Evolutionary conservation across 2,329 filamentous ascomycete genomes (phyloP).

Genomic region (Colletotrichum kahawae): DNA sequence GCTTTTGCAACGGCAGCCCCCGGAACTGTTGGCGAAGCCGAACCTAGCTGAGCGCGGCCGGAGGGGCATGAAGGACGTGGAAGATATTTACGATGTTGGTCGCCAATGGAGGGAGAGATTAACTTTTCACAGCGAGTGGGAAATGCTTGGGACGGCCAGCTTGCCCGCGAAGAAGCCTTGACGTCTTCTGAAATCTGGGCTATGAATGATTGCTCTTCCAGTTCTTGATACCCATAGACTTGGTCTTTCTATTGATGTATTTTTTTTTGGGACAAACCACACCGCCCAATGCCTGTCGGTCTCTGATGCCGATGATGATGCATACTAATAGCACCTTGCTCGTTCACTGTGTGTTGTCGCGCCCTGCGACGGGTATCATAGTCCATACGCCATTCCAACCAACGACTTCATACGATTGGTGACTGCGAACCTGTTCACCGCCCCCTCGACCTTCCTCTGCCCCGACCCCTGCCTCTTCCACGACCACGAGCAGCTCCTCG

Average conservation of each 20-base stretch:
- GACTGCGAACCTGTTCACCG: not conserved
- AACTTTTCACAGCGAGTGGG: conserved; percentile 48
- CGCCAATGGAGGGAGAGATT: conserved; percentile 44
- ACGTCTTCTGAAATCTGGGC: not conserved
- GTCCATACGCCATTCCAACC: not conserved
- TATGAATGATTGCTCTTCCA: not conserved
- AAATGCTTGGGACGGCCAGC: conserved; percentile 28
- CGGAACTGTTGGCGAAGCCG: conserved; percentile 34
- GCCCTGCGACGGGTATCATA: conserved; percentile 14
- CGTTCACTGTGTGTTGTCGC: not conserved
- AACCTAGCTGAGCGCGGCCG: conserved; percentile 31
- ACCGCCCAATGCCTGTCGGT: not conserved
- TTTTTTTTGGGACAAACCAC: not conserved
- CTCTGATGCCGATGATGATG: not conserved
- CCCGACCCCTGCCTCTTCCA: conserved; percentile 35
- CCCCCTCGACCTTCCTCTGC: conserved; percentile 20
- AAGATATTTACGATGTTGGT: conserved; percentile 39
- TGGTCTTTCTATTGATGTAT: not conserved
- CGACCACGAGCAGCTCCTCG: conserved; percentile 41
- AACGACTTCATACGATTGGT: not conserved
- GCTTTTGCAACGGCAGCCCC: conserved; percentile 44
- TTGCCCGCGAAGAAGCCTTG: not conserved
- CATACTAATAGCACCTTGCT: not conserved
- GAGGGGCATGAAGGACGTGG: conserved; percentile 35
- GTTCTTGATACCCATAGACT: conserved; percentile 17